phyloP scores from a whole-genome alignment of 805 yeast genomes.

The Cyberlindnera xylosilytica region DNA sequence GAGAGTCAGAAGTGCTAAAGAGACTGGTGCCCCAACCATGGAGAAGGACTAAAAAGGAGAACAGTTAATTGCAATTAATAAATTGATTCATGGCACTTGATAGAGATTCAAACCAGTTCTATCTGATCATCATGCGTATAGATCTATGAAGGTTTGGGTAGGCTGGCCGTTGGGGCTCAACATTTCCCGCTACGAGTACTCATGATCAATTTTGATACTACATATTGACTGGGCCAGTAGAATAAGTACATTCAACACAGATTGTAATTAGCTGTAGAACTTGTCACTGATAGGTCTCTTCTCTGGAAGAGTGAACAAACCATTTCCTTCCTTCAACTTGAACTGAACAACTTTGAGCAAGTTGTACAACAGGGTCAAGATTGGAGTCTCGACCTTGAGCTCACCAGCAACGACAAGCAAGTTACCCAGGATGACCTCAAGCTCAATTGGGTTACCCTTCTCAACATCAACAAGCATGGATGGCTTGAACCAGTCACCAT shows the following conservation, averaged over 20 bases:
- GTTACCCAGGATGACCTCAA: conserved; percentile 71
- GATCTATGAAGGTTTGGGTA: too few species aligned
- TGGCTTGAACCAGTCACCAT: conserved; percentile 57
- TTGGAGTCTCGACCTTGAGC: conserved; percentile 52
- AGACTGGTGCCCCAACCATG: conserved; percentile 11
- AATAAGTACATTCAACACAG: too few species aligned
- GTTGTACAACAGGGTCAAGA: conserved; percentile 52
- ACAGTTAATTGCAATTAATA: too few species aligned
- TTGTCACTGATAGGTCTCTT: conserved; percentile 31
- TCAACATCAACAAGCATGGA: conserved; percentile 72
- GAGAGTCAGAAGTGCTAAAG: conserved; percentile 28
- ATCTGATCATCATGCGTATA: too few species aligned
- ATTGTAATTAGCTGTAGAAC: conserved; percentile 2
- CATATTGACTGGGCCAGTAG: too few species aligned
- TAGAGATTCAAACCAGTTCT: too few species aligned
- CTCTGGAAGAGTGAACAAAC: conserved; percentile 42
- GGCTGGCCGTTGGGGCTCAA: too few species aligned
- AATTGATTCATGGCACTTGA: too few species aligned
- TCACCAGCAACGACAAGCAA: conserved; percentile 51
- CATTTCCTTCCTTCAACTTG: conserved; percentile 54
- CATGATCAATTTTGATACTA: too few species aligned
- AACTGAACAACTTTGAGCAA: conserved; percentile 62
- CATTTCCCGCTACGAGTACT: too few species aligned
- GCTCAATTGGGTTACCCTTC: conserved; percentile 65
- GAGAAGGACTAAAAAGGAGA: background rate